Base-by-base conservation (phyloP, 179 eudicot species). In the Monotropa hypopitys region DNA sequence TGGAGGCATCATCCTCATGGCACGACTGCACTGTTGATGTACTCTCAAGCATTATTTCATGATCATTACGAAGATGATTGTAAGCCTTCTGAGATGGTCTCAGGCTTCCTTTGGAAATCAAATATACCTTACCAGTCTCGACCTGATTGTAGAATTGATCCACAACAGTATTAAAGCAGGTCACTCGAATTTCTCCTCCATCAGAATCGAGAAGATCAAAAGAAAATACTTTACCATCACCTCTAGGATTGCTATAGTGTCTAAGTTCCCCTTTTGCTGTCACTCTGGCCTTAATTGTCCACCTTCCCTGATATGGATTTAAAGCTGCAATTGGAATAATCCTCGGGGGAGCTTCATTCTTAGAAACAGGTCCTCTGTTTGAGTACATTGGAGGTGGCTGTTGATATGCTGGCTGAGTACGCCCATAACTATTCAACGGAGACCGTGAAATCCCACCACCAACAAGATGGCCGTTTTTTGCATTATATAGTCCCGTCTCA, bases 221-320 rank as follows among this genome's bases (percentile, higher is more conserved):
- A 73, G 93, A 88, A 73, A 94, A 94, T 16, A 94, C 98, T 80
- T 89, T 92, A n/a, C 98, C 97, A 21, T 92, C 97, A 50, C 97
- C 97, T 67, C 83, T 86, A 54, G 91, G 74, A 83, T 94, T 94
- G 79, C 76, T 88, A 79, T 90, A 94, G 71, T 79, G 92, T 63
- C 93, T 84, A 28, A 92, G 89, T 53, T 86, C 97, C 67, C 88
- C 80, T 81, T 94, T 94, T 54, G 90, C 85, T 51, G 98, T 92
- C 70, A 94, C 98, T 80, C 98, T 88, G 40, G 98, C 97, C 89
- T 91, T 94, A 78, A 94, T 88, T 40, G 97, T 90, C 98, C 98
- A 94, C 65, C 93, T 88, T 78, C 93, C 92, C 77, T 82, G 93
- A 81, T 84, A 94, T 74, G 97, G 98, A 82, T 91, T 91, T 77